These are phyloP conservation scores for Cryphonectria nitschkei DNA, from an alignment of 2,329 filamentous ascomycete genomes.

Conservation along the genomic window DNA sequence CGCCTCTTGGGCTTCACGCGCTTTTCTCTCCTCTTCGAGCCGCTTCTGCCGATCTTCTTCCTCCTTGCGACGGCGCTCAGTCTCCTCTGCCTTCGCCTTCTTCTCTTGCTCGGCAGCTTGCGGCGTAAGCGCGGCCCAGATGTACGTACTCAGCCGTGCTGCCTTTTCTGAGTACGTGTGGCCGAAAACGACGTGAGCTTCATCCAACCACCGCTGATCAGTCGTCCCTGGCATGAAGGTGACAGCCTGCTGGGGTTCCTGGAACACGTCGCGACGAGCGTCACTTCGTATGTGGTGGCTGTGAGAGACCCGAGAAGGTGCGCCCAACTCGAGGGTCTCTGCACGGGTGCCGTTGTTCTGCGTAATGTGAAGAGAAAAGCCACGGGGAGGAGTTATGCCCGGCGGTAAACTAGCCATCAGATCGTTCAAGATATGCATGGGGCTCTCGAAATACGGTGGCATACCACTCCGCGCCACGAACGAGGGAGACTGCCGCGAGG, in stretches of 20 bases:
- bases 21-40: conserved; percentile 67
- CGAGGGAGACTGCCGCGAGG: conserved; percentile 53
- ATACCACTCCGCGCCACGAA: conserved; percentile 54
- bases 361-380: conserved; percentile 57
- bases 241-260: conserved; percentile 74
- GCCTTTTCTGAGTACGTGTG: conserved; percentile 69
- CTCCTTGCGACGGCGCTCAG: conserved; percentile 55
- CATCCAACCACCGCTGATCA: conserved; percentile 81
- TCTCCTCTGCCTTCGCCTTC: conserved; percentile 63
- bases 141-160: conserved; percentile 66
- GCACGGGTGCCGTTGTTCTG: conserved; percentile 48
- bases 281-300: conserved; percentile 51
- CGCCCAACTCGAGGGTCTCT: conserved; percentile 56
- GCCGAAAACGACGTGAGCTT: conserved; percentile 85
- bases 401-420: conserved; percentile 57
- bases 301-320: conserved; percentile 41
- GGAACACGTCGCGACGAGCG: conserved; percentile 51
- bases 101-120: conserved; percentile 83
- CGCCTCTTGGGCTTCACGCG: conserved; percentile 72
- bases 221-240: conserved; percentile 76
- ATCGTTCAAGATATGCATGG: conserved; percentile 59
- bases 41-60: conserved; percentile 64
- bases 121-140: conserved; percentile 77
- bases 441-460: conserved; percentile 51
- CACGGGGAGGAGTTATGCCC: conserved; percentile 51